Evolutionary conservation across 164 flowering plant species (phyloP), one percentile per base, ranked within the genome.

Genomic region (Piper betle): DNA sequence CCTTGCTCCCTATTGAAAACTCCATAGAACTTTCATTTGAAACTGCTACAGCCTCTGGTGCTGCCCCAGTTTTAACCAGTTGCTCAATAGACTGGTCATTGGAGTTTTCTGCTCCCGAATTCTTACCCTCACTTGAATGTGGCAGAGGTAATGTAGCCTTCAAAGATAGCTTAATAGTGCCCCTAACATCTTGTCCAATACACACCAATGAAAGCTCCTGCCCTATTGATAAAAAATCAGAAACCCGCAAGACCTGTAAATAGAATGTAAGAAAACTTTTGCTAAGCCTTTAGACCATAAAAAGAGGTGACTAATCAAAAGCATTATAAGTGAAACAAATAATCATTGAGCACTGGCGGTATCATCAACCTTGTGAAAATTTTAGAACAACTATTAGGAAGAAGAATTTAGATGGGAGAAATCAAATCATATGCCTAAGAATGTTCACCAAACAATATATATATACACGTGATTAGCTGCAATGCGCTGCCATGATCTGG

Each of bases 141-240:
- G 80, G 65, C 41, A 10, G 73, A 37, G 87, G 81, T 62, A 66
- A 54, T 69, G 74, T 74, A 54, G 96, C 89, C 80, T 85, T 93
- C 52, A 81, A 86, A 63, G 99, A 93, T 48, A 93, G 66, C 53
- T 84, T 90, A 62, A 90, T 78, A 71, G 90, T 93, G 46, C 97
- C 99, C 66, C 92, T 85, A 63, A 86, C 81, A 79, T 93, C 99
- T 63, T 80, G 86, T 37, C 85, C 96, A 64, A 88, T 94, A 75
- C 95, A 88, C 96, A 72, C 86, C 59, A 94, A 66, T 20, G 85
- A 73, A 61, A 94, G 72, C 64, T 78, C 74, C 77, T 94, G 93
- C 60, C 97, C 97, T 37, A 91, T 58, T 64, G 97, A 81, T 60
- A 94, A 77, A 53, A 86, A 78, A 74, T 94, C 99, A 42, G 96